Conservation (phyloP, 2,329 filamentous ascomycete genomes). For the Chlorencoelia australis region DNA sequence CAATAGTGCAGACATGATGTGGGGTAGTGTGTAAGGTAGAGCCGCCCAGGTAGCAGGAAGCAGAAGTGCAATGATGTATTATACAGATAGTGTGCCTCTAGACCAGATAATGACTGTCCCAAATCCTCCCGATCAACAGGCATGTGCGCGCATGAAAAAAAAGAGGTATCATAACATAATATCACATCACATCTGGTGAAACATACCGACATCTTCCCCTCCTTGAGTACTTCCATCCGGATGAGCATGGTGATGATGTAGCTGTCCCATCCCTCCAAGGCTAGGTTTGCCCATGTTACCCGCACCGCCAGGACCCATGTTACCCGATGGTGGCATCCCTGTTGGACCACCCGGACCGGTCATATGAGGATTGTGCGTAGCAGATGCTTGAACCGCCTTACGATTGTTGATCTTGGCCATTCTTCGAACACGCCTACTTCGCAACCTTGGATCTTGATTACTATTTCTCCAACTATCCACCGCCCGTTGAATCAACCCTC, state of each 20-base stretch:
- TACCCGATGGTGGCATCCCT: constrained; percentile 51
- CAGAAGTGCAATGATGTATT: constrained; percentile 28
- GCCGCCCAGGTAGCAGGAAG: constrained; percentile 20
- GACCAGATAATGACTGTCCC: constrained; percentile 13
- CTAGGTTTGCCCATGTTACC: constrained; percentile 54
- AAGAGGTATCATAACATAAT: constrained; percentile 28
- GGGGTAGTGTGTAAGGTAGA: constrained; percentile 20
- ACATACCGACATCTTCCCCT: constrained; percentile 92
- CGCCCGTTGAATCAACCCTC: constrained; percentile 89
- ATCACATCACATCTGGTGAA: constrained; percentile 60
- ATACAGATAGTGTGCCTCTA: constrained; percentile 26
- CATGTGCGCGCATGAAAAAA: constrained; percentile 23
- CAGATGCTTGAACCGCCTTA: constrained; percentile 52
- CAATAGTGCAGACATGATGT: constrained; percentile 22
- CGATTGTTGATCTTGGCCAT: constrained; percentile 94
- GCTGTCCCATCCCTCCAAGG: constrained; percentile 56
- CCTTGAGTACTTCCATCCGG: constrained; percentile 56
- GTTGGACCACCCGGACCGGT: constrained; percentile 55
- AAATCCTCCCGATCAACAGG: constrained; percentile 15
- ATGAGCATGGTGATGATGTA: constrained; percentile 65
- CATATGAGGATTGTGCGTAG: constrained; percentile 50
- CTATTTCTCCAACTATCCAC: constrained; percentile 99
- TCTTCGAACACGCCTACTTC: constrained; percentile 82
- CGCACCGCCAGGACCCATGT: constrained; percentile 47
- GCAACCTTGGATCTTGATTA: constrained; percentile 86